Evolutionary conservation across 2,329 filamentous ascomycete genomes (phyloP).

Genomic region (Pseudogymnoascus sp.): DNA sequence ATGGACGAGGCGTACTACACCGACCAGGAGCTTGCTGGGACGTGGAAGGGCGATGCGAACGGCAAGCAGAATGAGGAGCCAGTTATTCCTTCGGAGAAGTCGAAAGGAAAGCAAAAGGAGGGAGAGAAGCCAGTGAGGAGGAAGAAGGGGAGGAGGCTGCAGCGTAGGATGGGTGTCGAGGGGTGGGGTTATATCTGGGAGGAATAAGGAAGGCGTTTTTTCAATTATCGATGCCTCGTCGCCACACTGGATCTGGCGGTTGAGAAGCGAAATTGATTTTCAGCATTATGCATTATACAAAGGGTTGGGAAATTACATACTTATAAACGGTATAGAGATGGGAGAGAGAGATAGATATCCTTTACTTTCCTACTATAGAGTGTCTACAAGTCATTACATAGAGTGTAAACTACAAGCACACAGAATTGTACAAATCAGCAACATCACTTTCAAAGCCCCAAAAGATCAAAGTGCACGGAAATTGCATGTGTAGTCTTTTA

Average conservation of each 20-base stretch:
- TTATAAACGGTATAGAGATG: neutral
- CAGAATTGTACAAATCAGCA: neutral
- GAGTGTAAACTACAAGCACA: slow-evolving; percentile 3
- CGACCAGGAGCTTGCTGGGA: neutral
- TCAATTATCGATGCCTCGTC: neutral
- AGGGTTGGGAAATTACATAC: neutral
- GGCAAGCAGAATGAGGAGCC: neutral
- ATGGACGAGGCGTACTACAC: neutral
- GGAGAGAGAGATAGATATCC: neutral
- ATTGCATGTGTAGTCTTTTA: neutral
- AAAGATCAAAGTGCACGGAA: neutral
- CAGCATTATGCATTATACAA: slow-evolving; percentile 5
- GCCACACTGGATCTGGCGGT: slow-evolving; percentile 1
- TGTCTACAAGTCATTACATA: slow-evolving; percentile 1
- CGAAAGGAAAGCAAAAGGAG: neutral
- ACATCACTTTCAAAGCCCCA: neutral
- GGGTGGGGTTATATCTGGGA: slow-evolving; percentile 5
- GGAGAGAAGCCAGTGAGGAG: neutral
- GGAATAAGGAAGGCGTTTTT: neutral
- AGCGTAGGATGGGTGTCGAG: neutral
- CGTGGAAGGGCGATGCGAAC: neutral
- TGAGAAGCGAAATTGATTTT: neutral
- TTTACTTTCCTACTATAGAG: neutral
- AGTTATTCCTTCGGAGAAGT: neutral
- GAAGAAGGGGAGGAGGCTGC: neutral